phyloP scores from a whole-genome alignment of 805 yeast species.

The Metschnikowia henanensis region DNA sequence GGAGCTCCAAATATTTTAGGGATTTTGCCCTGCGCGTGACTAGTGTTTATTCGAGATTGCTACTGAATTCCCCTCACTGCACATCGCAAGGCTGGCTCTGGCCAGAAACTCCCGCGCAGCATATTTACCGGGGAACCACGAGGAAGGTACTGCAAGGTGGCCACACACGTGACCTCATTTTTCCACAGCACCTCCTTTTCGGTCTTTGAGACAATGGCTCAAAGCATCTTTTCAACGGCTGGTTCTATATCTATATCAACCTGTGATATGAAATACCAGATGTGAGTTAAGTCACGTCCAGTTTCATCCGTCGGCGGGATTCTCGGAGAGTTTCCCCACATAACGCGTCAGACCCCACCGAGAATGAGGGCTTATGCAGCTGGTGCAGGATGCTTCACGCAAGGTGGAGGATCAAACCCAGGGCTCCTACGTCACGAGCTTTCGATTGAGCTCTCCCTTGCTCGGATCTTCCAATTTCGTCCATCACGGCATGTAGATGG shows the following conservation, averaged over 20 bases:
- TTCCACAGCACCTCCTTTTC: no score
- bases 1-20: neutral
- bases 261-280: neutral
- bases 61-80: neutral
- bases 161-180: no score
- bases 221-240: no score
- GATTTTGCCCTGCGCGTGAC: neutral
- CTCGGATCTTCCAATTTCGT: neutral
- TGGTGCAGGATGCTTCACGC: neutral
- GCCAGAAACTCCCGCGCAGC: neutral
- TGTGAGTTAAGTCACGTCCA: neutral
- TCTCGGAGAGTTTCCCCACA: conserved; percentile 3
- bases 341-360: neutral
- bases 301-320: neutral
- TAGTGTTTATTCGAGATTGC: neutral
- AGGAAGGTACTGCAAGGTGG: neutral
- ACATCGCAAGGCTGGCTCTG: neutral
- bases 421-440: conserved; percentile 2
- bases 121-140: neutral
- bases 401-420: neutral
- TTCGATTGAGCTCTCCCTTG: neutral
- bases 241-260: no score
- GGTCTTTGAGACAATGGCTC: no score
- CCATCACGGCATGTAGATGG: neutral
- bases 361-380: neutral